Base-by-base conservation (phyloP, 345 rosid genomes). In the Chamaenerion angustifolium region DNA sequence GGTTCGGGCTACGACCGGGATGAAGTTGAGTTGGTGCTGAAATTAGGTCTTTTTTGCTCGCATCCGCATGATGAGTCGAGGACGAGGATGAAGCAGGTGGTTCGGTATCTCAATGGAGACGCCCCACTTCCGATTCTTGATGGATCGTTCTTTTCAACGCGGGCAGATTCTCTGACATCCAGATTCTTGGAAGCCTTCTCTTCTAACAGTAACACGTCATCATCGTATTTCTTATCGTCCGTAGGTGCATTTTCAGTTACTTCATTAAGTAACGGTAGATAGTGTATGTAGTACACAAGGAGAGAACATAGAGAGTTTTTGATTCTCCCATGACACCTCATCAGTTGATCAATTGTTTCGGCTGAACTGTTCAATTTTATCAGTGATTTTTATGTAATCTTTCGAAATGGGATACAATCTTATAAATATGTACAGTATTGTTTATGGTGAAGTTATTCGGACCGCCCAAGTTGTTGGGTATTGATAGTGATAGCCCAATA, bases 21-120 rank as follows among this genome's bases (percentile, higher is more conserved):
- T 42, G 79, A 87, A 41, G 71, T 81, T 65, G 73, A 64, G 60
- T 40, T 81, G 52, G 74, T 74, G 3, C 40, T 83, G 54, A 11
- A 7, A 44, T 45, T 83, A 13, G 94, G 90, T 9, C 56, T 83
- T 44, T 48, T 64, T 1, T 83, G 96, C 47, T 67, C 83, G 12
- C 82, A 77, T 57, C 74, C 58, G 13, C 56, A 41, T 11, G 64
- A 69, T 1, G 62, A 55, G 15, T 35, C 57, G 12, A 71, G 95
- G 42, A 89, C 89, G 16, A 68, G 70, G 8, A 79, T 79, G 82
- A 76, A 74, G 60, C 75, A 60, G 51, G 80, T 76, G 40, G 60
- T 63, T 16, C 64, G 71, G 68, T 78, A 71, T 58, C 59, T 84
- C 14, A 71, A 77, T 41, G 62, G 73, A 23, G 87, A 85, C 15